A percentile compares a stretch with the other conserved stretches of the same genome.
These are phyloP conservation scores for Ricinus communis DNA, from an alignment of 345 rosid genomes.

Conservation along the genomic window DNA sequence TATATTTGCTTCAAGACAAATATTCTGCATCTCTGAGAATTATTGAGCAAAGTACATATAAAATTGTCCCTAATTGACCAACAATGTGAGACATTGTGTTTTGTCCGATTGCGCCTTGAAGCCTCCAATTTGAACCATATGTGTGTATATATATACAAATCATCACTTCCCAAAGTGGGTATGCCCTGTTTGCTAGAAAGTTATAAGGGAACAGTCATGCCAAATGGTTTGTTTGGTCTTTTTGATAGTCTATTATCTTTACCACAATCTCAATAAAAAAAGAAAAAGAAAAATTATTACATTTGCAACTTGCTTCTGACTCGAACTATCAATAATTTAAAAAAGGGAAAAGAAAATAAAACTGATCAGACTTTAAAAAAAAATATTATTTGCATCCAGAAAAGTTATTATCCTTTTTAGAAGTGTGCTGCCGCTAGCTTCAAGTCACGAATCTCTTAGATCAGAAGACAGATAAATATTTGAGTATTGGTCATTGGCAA, in stretches of 20 bases:
- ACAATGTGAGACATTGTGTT: background rate
- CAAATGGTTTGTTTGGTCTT: background rate
- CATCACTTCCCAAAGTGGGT: background rate
- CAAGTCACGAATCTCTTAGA: too few relatives aligned
- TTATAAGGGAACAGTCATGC: background rate
- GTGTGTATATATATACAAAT: background rate
- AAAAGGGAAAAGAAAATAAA: too few relatives aligned
- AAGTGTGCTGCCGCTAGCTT: too few relatives aligned
- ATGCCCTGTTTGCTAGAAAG: slow-evolving; percentile 4
- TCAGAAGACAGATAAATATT: too few relatives aligned
- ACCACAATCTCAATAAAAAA: too few relatives aligned
- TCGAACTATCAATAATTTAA: too few relatives aligned
- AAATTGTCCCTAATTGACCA: slow-evolving; percentile 6
- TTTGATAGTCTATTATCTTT: background rate
- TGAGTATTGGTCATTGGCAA: too few relatives aligned
- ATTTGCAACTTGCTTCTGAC: too few relatives aligned
- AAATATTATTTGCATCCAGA: too few relatives aligned
- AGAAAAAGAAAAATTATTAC: too few relatives aligned
- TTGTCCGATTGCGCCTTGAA: slow-evolving; percentile 3
- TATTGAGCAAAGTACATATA: background rate
- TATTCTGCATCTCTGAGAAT: background rate
- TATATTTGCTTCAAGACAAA: slow-evolving; percentile 1
- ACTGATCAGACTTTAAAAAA: too few relatives aligned
- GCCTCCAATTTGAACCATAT: slow-evolving; percentile 1
- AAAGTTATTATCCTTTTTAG: too few relatives aligned